These are phyloP conservation scores for Linanthus parryae DNA, from an alignment of 148 eudicot genomes.

Conservation along the genomic window DNA sequence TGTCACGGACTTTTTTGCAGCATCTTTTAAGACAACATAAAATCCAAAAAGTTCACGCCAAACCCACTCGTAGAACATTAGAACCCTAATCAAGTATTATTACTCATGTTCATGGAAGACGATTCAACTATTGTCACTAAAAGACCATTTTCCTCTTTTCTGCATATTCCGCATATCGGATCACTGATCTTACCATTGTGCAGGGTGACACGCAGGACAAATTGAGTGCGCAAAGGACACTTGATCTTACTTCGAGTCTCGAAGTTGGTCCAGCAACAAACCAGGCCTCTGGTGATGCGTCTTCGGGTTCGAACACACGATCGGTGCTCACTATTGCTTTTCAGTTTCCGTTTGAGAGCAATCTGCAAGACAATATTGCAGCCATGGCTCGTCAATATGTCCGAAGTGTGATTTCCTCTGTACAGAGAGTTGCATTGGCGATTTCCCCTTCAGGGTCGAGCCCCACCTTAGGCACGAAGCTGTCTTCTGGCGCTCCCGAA, in stretches of 20 bases:
- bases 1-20: too few relatives aligned
- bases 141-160: too few relatives aligned
- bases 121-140: too few relatives aligned
- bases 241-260: constrained; percentile 79
- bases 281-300: constrained; percentile 29
- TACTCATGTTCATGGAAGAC: too few relatives aligned
- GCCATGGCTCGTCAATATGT: constrained; percentile 95
- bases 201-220: constrained; percentile 34
- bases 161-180: too few relatives aligned
- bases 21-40: too few relatives aligned
- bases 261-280: constrained; percentile 72
- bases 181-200: constrained; percentile 1
- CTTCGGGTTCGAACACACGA: constrained; percentile 38
- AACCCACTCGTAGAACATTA: too few relatives aligned
- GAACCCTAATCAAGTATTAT: too few relatives aligned
- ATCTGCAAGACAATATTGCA: constrained; percentile 75
- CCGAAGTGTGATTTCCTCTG: constrained; percentile 77
- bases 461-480: constrained; percentile 58
- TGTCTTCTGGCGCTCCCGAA: constrained; percentile 85
- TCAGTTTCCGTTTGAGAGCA: constrained; percentile 81
- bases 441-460: constrained; percentile 82
- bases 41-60: too few relatives aligned
- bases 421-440: constrained; percentile 93
- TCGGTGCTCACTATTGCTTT: constrained; percentile 89
- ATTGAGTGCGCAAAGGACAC: constrained; percentile 45